Evolutionary conservation across 352 stramenopile species (phyloP), one percentile per base, ranked within the genome.

Genomic region (Pythium periplocum): DNA sequence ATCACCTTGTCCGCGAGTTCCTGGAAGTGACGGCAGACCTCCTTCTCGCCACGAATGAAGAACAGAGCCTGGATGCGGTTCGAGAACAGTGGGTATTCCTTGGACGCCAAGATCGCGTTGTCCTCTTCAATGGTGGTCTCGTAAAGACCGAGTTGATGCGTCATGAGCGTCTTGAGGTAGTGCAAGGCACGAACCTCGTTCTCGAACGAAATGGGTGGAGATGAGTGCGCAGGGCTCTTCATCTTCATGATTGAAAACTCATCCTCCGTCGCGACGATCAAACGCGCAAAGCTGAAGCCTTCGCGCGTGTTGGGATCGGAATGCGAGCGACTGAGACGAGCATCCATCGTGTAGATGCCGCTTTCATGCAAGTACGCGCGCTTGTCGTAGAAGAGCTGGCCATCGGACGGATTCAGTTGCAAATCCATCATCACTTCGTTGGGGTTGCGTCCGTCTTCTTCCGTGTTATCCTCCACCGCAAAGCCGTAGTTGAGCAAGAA

Each of bases 401-500:
- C 78, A 50, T 88, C 81, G 0, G 59, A 53, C 1, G 68, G 57
- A 4, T 69, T 53, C n/a, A 95, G 63, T 59, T 93, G 73, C n/a
- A 93, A 69, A 46, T 90, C 79, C 7, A 93, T 79, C 61, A 91
- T 83, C 47, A 98, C 95, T 72, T 99, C 97, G 83, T 99, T 99
- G 30, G 96, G 96, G 86, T 98, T 99, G 63, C 96, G 96, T 0
- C 96, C 96, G 70, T 99, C 96, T 42, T 97, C 77, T 72, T 99
- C 97, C 30, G 89, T 94, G 70, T 99, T 99, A 67, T 98, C 86
- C 71, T 99, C 96, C 4, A 99, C 96, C 10, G 96, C 94, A 71
- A 99, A 99, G 42, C 97, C 97, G 69, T 99, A 99, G 77, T 99
- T 99, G 43, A 99, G 80, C 39, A 99, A 76, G 71, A 99, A 99